phyloP scores from a whole-genome alignment of 805 yeast species.

The Phaffomyces antillensis region DNA sequence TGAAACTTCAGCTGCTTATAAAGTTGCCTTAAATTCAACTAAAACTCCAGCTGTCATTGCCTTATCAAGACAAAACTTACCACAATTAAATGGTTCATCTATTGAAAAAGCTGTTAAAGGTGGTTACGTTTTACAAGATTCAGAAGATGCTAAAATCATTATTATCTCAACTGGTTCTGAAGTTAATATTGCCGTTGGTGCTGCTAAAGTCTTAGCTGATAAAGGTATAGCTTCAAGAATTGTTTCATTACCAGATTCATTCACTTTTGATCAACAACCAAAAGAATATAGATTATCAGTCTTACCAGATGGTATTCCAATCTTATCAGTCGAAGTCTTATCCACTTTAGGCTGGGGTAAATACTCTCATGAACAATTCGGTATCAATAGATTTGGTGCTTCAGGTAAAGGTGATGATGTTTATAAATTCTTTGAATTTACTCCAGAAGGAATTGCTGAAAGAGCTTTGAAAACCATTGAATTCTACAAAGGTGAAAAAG shows the following conservation, averaged over 20 bases:
- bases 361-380: conserved; percentile 95
- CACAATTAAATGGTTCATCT: conserved; percentile 89
- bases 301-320: conserved; percentile 92
- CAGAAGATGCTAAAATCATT: conserved; percentile 60
- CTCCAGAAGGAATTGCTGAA: conserved; percentile 85
- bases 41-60: conserved; percentile 71
- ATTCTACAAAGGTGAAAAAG: conserved; percentile 71
- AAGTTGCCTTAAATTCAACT: conserved; percentile 51
- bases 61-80: conserved; percentile 78
- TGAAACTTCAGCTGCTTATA: conserved; percentile 79
- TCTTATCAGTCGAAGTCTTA: conserved; percentile 89
- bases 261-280: conserved; percentile 80
- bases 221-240: conserved; percentile 70
- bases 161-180: conserved; percentile 93
- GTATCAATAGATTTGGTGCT: conserved; percentile 93
- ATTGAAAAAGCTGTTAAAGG: conserved; percentile 91
- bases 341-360: conserved; percentile 88
- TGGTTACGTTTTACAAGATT: conserved; percentile 74
- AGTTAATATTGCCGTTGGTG: conserved; percentile 71
- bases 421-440: conserved; percentile 82
- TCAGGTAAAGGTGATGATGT: conserved; percentile 84
- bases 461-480: conserved; percentile 75
- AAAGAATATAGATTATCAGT: conserved; percentile 75
- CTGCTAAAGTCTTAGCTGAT: conserved; percentile 62
- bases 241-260: conserved; percentile 91